Base-by-base conservation (phyloP, 345 rosid genomes). In the Lepidium aucheri region DNA sequence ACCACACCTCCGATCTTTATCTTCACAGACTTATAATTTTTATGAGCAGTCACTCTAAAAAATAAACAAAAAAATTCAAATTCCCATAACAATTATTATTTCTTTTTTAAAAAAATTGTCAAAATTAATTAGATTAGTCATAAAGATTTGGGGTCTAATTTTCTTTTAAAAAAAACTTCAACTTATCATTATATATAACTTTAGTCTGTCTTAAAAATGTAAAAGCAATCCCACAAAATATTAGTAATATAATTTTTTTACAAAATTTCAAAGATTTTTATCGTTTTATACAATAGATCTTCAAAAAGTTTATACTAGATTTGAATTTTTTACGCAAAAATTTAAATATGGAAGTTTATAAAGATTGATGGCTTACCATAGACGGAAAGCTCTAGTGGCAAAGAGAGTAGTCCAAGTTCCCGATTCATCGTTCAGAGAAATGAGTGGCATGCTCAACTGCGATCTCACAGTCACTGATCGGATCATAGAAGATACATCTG, bases 1-100 rank as follows among this genome's bases (percentile, higher is more conserved):
- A 92, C 67, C 26, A 86, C 78, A 38, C 90, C 83, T 41, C 98
- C 96, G 6, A 89, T 43, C 78, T 82, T 84, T 55, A 91, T 92
- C 80, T 82, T 86, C 92, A 89, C 93, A 43, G 98, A 85, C 98
- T 92, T 91, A 70, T 55, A 79, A 17, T 46, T 28, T 43, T 7
- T 40, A 70, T 26, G 32, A 15, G 8, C 8, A n/a, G 22, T 1
- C n/a, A 20, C 32, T n/a, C 24, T 42, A 9, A 13, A n/a, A 20
- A 32, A 33, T 41, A 11, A 26, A 57, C 26, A 4, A 50, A 46
- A 34, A 38, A 58, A 35, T 9, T 24, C 60, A 42, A 36, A 36
- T 58, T 46, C 58, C 30, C 28, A 17, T 32, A 49, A 14, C 44
- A 32, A 11, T 42, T 14, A 7, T 57, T 28, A 28, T 26, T 26